Evolutionary conservation across 1,139 yeast species (phyloP).

Genomic region (Blastobotrys aristatus): DNA sequence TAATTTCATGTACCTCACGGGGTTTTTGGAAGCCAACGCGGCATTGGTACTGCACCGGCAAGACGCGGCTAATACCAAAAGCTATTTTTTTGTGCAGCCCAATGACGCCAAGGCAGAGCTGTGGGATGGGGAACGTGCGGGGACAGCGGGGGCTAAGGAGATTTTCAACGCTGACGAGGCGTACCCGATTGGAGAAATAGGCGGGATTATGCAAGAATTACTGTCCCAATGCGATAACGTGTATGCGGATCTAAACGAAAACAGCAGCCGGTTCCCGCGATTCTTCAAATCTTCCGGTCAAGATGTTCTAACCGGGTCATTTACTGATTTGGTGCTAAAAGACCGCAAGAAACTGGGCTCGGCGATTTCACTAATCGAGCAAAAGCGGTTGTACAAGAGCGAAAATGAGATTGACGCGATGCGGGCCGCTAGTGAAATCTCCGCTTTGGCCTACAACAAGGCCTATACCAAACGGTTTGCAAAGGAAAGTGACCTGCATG

Average conservation of each 20-base stretch:
- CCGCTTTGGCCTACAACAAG: slow-evolving; percentile 75
- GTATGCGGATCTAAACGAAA: slow-evolving; percentile 27
- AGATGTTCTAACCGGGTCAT: slow-evolving; percentile 14
- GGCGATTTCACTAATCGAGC: slow-evolving; percentile 44
- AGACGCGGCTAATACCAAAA: slow-evolving; percentile 47
- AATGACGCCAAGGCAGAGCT: slow-evolving; percentile 69
- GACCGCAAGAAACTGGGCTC: slow-evolving; percentile 15
- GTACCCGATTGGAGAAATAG: slow-evolving; percentile 42
- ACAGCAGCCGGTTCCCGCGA: slow-evolving; percentile 18
- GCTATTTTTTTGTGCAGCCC: slow-evolving; percentile 73
- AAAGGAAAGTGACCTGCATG: slow-evolving; percentile 72
- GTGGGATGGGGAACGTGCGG: slow-evolving; percentile 95
- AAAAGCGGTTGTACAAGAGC: slow-evolving; percentile 66
- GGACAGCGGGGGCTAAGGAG: slow-evolving; percentile 73
- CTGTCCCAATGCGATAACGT: slow-evolving; percentile 24
- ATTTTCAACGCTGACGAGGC: slow-evolving; percentile 84
- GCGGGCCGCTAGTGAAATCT: slow-evolving; percentile 77
- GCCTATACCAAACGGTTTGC: slow-evolving; percentile 60
- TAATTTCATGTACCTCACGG: slow-evolving; percentile 78
- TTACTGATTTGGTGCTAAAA: slow-evolving; percentile 13
- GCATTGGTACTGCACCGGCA: slow-evolving; percentile 67
- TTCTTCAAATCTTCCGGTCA: slow-evolving; percentile 17
- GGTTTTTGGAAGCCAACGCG: slow-evolving; percentile 91
- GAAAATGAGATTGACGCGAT: slow-evolving; percentile 68
- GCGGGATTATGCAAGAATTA: slow-evolving; percentile 19